Evolutionary conservation across 129 eudicot genomes (phyloP).

Genomic region (Pseudognaphalium luteoalbum): DNA sequence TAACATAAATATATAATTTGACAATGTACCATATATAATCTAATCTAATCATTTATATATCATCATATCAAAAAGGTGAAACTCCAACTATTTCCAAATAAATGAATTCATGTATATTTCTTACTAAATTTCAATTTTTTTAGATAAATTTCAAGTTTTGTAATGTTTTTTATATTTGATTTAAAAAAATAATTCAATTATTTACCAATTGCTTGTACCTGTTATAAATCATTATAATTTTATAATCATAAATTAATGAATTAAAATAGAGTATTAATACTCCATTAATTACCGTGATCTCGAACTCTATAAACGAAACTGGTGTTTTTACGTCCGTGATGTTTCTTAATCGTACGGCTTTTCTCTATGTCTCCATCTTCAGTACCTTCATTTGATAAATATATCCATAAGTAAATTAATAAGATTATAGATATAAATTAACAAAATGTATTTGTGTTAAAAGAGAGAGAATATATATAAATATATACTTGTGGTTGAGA

Average conservation of each 20-base stretch:
- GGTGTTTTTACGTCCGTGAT: slow-evolving; percentile 17
- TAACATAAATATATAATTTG: neutral
- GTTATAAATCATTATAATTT: no score
- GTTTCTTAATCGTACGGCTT: slow-evolving; percentile 17
- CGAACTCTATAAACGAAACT: slow-evolving; percentile 48
- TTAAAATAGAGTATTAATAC: no score
- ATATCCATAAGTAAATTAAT: neutral
- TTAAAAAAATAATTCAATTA: no score
- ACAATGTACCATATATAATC: neutral
- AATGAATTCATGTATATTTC: neutral
- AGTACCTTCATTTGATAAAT: slow-evolving; percentile 2
- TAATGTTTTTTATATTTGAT: no score
- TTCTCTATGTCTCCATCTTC: slow-evolving; percentile 27
- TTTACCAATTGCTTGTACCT: no score
- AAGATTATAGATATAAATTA: neutral
- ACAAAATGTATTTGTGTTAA: neutral
- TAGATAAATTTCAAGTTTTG: no score
- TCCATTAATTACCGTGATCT: slow-evolving; percentile 50
- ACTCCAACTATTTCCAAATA: neutral
- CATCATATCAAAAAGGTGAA: no score
- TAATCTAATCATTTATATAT: no score
- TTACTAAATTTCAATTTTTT: no score
- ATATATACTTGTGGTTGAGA: slow-evolving; percentile 10
- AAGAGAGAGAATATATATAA: neutral
- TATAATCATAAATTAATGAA: no score